Base-by-base conservation (phyloP, 2,329 filamentous ascomycete genomes). In the Anisogramma anomala region DNA sequence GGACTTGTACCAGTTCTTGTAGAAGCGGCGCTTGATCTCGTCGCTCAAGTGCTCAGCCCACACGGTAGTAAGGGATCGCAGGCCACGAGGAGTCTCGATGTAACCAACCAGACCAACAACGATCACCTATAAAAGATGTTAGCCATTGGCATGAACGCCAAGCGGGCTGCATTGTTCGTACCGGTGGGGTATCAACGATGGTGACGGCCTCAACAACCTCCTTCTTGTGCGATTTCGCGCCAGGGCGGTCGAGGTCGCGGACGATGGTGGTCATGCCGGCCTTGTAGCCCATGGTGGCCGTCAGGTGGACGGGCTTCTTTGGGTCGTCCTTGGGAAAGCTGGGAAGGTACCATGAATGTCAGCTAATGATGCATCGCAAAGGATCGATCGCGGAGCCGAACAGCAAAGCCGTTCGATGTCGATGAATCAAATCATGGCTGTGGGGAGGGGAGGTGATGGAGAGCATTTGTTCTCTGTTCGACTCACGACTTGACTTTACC, bases 1-100 rank as follows among this genome's bases (percentile, higher is more conserved):
- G 79, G 81, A 87, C 84, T 94, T 94, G 84, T 98, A 98, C 91
- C 91, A 98, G 84, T 98, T 98, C 87, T 96, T 96, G 85, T 98
- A 98, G 86, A 98, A 98, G 66, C 91, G 85, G 63, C 91, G 85
- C 83, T 94, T 94, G 70, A 98, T 66, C 75, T 96, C 91, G 70
- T 98, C 91, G 72, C 84, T 85, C 70, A 98, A 71, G 70, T 98
- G 91, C 81, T 96, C 91, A 64, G 91, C 91, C 91, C 91, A 98
- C 67, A 98, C 86, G 65, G 91, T 96, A 68, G 88, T 95, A 70
- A 98, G 87, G 55, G 91, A 98, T 69, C 91, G 89, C 63, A 98
- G 87, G 74, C 91, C 91, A 63, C 91, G 91, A 69, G 91, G 91
- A 65, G 91, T 98, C 79, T 98, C 91, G 71, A 98, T 95, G 79